Base-by-base conservation (phyloP, 2,329 filamentous ascomycete species). In the Amesomyces nigricolor region DNA sequence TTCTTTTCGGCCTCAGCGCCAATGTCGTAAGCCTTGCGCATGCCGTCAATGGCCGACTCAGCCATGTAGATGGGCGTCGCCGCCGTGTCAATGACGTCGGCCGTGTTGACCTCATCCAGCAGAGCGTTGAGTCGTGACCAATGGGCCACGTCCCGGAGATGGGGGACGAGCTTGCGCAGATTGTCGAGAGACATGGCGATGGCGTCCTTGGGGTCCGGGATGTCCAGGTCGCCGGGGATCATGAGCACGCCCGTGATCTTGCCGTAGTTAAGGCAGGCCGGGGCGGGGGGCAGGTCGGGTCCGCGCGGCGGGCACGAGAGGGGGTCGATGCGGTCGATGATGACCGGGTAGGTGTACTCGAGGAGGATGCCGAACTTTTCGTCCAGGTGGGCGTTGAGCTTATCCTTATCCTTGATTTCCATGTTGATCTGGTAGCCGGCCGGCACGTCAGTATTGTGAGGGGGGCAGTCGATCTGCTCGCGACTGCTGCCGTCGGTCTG, bases 1-100 rank as follows among this genome's bases (percentile, higher is more conserved):
- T 61, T 54, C 51, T 66, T 58, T 19, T 64, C 51, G 9, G 66
- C 63, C 47, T 68, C 53, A 11, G 64, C 57, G 14, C 57, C 65
- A 14, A 47, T 59, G n/a, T 68, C 45, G 14, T 58, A 40, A 5
- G 67, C 58, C 11, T 57, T 47, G 14, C 55, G 17, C 62, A 68
- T 67, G 46, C 54, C 61, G 11, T 61, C 52, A 14, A 63, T 42
- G 14, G 60, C 62, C 14, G 57, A 32, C 30, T 51, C 58, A 5
- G 62, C 53, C 52, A 61, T 61, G 32, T 62, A 51, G 13, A 61
- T 53, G 40, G 62, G 64, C 46, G 65, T 38, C 4, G 56, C 43
- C 16, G 55, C 19, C 46, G 61, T 60, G 38, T 67, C 62, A 32
- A 59, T 55, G 8, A 64, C 19, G 49, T 64, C 63, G 9, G 39